Percentiles rank a stretch among this genome's conserved stretches.
These are phyloP conservation scores for Vitis rotundifolia DNA, from an alignment of 164 flowering plant genomes.

Conservation along the genomic window DNA sequence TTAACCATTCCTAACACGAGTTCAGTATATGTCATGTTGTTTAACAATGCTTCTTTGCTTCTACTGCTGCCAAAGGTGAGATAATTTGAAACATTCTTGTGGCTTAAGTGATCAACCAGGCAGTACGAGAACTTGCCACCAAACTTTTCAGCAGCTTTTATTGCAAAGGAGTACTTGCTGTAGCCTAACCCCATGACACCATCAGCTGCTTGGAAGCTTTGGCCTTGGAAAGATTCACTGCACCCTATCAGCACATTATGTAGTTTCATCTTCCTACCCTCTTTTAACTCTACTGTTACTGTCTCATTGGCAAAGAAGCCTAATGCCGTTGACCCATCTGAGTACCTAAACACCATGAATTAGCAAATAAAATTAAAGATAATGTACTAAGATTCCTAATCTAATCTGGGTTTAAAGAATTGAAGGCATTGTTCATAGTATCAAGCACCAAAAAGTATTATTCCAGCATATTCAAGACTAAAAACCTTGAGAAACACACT, in stretches of 20 bases:
- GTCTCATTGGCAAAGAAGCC: conserved; percentile 74
- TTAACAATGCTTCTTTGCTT: neutral
- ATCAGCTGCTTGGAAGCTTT: conserved; percentile 40
- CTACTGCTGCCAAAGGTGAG: conserved; percentile 43
- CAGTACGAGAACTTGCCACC: conserved; percentile 75
- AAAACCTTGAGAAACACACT: no score
- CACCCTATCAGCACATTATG: conserved; percentile 56
- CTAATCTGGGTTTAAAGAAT: no score
- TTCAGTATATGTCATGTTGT: conserved; percentile 32
- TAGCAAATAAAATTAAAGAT: neutral
- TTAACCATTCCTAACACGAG: conserved; percentile 31
- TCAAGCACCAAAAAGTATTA: neutral
- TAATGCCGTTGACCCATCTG: conserved; percentile 43
- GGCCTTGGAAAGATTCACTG: conserved; percentile 33
- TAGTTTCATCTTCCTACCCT: conserved; percentile 36
- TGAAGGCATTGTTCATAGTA: no score
- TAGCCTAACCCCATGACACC: conserved; percentile 71
- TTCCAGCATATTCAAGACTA: no score
- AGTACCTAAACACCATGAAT: conserved; percentile 34
- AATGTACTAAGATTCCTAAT: no score
- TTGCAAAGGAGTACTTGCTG: conserved; percentile 43
- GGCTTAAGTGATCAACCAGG: conserved; percentile 71
- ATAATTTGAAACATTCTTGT: conserved; percentile 42
- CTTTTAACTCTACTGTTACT: conserved; percentile 33
- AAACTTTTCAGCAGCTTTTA: conserved; percentile 24